A percentile compares a stretch with the other conserved stretches of the same genome.
Conservation (phyloP, 2,329 filamentous ascomycete species). For the Fusarium chlamydosporum region DNA sequence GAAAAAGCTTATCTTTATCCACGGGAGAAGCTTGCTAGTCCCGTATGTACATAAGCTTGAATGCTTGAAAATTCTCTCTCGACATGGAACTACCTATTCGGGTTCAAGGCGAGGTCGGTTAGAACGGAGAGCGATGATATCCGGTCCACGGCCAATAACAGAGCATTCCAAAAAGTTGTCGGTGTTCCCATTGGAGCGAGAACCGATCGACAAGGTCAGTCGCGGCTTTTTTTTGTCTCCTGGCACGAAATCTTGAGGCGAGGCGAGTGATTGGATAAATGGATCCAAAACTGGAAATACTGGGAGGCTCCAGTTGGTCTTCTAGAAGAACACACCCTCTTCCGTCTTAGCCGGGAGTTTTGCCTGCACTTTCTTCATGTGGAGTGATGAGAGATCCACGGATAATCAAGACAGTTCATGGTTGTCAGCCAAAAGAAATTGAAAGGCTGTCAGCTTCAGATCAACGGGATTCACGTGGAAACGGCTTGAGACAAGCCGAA, state of each 20-base stretch:
- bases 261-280: constrained; percentile 29
- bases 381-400: neutral
- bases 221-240: constrained; percentile 32
- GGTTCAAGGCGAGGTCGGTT: constrained; percentile 35
- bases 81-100: constrained; percentile 35
- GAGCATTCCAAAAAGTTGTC: constrained; percentile 28
- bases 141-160: constrained; percentile 41
- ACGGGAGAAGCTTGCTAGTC: constrained; percentile 9
- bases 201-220: constrained; percentile 34
- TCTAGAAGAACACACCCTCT: constrained; percentile 44
- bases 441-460: neutral
- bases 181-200: constrained; percentile 34
- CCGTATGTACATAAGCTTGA: neutral
- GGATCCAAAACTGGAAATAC: constrained; percentile 33
- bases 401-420: neutral
- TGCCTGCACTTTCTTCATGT: neutral
- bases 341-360: constrained; percentile 15
- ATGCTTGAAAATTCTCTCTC: constrained; percentile 23
- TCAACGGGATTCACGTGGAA: neutral
- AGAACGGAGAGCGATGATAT: constrained; percentile 42
- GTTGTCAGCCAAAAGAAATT: neutral
- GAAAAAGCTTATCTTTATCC: constrained; percentile 23
- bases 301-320: constrained; percentile 36
- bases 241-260: constrained; percentile 24
- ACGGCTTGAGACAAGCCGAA: constrained; percentile 2